phyloP scores from a whole-genome alignment of 306 rosid genomes.

The Gynostemma pentaphyllum region DNA sequence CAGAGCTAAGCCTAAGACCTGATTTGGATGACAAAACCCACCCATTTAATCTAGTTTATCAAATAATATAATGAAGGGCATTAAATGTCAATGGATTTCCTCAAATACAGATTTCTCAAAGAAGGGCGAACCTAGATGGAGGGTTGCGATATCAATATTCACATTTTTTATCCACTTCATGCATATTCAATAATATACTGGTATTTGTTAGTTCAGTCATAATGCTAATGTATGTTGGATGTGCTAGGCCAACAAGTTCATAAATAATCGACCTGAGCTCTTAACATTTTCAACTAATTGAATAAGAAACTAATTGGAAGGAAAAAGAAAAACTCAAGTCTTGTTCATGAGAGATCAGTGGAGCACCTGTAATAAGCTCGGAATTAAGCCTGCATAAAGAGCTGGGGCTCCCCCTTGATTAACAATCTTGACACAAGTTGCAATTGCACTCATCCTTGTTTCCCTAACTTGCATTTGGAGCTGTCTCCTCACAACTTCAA shows the following conservation, averaged over 20 bases:
- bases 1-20: not conserved
- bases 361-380: slow-evolving; percentile 74
- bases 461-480: slow-evolving; percentile 89
- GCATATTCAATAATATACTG: not conserved
- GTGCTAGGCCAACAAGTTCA: not conserved
- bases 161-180: not conserved
- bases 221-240: not conserved
- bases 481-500: slow-evolving; percentile 90
- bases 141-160: not conserved
- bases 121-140: not conserved
- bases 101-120: not conserved
- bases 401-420: slow-evolving; percentile 83
- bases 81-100: not conserved
- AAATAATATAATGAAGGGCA: not conserved
- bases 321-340: not conserved
- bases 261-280: not conserved
- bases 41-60: not conserved
- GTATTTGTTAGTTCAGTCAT: not conserved
- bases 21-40: not conserved
- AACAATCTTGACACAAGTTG: slow-evolving; percentile 64
- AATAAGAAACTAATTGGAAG: not conserved
- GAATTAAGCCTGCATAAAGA: slow-evolving; percentile 83
- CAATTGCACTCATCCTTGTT: slow-evolving; percentile 51
- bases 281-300: not conserved
- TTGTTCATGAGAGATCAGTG: slow-evolving; percentile 6